These are phyloP conservation scores for Kwoniella newhampshirensis DNA, from an alignment of 768 basidiomycete genomes.

Conservation along the genomic window DNA sequence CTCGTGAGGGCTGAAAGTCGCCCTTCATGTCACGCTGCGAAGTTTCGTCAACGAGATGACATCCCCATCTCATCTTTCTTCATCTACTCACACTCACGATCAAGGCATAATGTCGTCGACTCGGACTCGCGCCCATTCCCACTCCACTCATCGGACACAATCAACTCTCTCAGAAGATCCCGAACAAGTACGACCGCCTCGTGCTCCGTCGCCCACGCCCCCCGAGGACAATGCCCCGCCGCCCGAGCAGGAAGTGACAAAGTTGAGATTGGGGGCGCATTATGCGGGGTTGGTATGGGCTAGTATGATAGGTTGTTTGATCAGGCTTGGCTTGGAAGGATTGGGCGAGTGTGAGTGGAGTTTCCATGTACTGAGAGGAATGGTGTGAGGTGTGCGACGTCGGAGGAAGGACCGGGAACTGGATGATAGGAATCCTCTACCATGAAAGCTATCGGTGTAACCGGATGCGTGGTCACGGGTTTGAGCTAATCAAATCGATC, in stretches of 20 bases:
- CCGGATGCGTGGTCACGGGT: too few relatives aligned
- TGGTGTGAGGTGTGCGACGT: too few relatives aligned
- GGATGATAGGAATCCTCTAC: slow-evolving; percentile 3
- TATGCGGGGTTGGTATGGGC: slow-evolving; percentile 60
- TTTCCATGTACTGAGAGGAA: too few relatives aligned
- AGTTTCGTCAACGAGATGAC: too few relatives aligned
- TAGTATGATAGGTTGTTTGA: slow-evolving; percentile 81
- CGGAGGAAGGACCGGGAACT: background rate
- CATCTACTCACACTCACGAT: too few relatives aligned
- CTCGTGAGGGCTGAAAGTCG: too few relatives aligned
- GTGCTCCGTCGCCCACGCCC: slow-evolving; percentile 2
- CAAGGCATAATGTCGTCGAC: too few relatives aligned
- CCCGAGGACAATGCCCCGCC: slow-evolving; percentile 28
- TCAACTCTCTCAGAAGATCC: slow-evolving; percentile 13
- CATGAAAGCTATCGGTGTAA: too few relatives aligned
- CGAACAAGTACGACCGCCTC: slow-evolving; percentile 9
- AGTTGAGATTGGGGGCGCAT: slow-evolving; percentile 32
- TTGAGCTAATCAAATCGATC: background rate
- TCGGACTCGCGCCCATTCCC: too few relatives aligned
- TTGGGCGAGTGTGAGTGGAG: slow-evolving; percentile 60
- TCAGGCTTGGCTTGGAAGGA: slow-evolving; percentile 73
- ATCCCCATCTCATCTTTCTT: too few relatives aligned
- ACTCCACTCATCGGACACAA: background rate
- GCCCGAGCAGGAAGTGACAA: slow-evolving; percentile 23
- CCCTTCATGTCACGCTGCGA: too few relatives aligned